Percentiles rank a stretch among this genome's conserved stretches.
Conservation (phyloP, 2,329 filamentous ascomycete species). For the Teratosphaeria zuluensis region DNA sequence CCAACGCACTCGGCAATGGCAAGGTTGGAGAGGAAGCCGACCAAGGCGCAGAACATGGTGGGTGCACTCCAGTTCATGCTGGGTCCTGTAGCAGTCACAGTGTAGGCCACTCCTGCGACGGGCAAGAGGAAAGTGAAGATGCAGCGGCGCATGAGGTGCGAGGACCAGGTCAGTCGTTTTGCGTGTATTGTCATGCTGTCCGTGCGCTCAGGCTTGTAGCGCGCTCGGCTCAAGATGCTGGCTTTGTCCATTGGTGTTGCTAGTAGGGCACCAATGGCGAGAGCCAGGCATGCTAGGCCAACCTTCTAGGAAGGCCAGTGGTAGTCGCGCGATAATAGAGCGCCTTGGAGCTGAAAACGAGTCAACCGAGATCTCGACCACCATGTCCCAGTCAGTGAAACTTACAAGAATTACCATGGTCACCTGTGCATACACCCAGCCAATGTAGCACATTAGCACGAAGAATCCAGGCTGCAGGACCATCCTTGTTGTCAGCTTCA, state of each 20-base stretch:
- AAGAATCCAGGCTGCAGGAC: constrained; percentile 63
- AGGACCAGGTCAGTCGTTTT: constrained; percentile 54
- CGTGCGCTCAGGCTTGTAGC: constrained; percentile 48
- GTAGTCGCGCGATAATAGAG: constrained; percentile 61
- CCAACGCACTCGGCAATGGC: constrained; percentile 68
- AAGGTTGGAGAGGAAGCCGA: constrained; percentile 63
- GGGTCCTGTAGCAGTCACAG: constrained; percentile 54
- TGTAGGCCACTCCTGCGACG: constrained; percentile 57
- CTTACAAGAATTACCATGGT: constrained; percentile 61
- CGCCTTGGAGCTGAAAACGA: constrained; percentile 49
- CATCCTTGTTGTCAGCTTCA: constrained; percentile 60
- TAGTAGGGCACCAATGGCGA: constrained; percentile 59
- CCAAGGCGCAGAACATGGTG: constrained; percentile 53
- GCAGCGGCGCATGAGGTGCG: constrained; percentile 58
- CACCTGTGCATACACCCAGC: constrained; percentile 70
- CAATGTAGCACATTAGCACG: constrained; percentile 62
- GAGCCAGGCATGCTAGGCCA: constrained; percentile 54
- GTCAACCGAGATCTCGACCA: constrained; percentile 4
- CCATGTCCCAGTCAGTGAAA: constrained; percentile 1
- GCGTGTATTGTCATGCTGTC: constrained; percentile 56
- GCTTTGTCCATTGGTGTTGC: constrained; percentile 68
- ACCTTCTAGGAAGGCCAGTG: constrained; percentile 53
- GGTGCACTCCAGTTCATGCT: constrained; percentile 53
- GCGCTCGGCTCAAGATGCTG: constrained; percentile 56
- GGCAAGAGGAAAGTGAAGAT: constrained; percentile 60